A percentile compares a stretch with the other conserved stretches of the same genome.
Conservation (phyloP, 106 monocot genomes). For the Acanthochlamys bracteata region DNA sequence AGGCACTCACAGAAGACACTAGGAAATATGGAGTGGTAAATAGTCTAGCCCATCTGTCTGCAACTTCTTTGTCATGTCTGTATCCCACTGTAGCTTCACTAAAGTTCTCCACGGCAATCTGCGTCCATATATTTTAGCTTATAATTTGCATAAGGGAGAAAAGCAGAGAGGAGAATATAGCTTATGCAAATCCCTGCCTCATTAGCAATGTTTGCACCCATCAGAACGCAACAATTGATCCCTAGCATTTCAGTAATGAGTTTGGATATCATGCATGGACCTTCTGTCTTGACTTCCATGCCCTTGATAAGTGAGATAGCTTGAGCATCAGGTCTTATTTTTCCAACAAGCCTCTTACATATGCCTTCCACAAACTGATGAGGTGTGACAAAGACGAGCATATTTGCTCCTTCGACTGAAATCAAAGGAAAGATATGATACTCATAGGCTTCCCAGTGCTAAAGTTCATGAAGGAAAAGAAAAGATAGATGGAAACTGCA, state of each 20-base stretch:
- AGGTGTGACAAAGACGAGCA: slow-evolving; percentile 86
- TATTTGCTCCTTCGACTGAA: slow-evolving; percentile 72
- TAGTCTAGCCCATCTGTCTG: slow-evolving; percentile 58
- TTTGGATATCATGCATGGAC: slow-evolving; percentile 84
- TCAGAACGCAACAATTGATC: slow-evolving; percentile 83
- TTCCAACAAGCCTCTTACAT: slow-evolving; percentile 65
- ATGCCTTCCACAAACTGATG: slow-evolving; percentile 78
- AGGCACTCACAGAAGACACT: slow-evolving; percentile 61
- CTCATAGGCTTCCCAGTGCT: too few species aligned
- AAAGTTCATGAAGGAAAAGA: too few species aligned
- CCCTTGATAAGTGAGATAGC: slow-evolving; percentile 95
- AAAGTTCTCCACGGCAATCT: slow-evolving; percentile 87
- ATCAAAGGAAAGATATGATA: slow-evolving; percentile 1
- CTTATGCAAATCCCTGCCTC: slow-evolving; percentile 35
- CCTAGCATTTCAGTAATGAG: slow-evolving; percentile 66
- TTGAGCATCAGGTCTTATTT: slow-evolving; percentile 43
- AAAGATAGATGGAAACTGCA: too few species aligned
- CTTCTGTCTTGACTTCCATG: slow-evolving; percentile 89
- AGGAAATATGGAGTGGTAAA: slow-evolving; percentile 71
- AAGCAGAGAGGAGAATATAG: neutral
- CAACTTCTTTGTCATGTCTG: slow-evolving; percentile 50
- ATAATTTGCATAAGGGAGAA: neutral
- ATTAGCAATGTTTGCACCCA: slow-evolving; percentile 91
- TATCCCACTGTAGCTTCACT: slow-evolving; percentile 90
- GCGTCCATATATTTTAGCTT: slow-evolving; percentile 1